Percentiles rank a stretch among this genome's conserved stretches.
Evolutionary conservation across 2,329 filamentous ascomycete genomes (phyloP).

Genomic region (Truncatella angustata): DNA sequence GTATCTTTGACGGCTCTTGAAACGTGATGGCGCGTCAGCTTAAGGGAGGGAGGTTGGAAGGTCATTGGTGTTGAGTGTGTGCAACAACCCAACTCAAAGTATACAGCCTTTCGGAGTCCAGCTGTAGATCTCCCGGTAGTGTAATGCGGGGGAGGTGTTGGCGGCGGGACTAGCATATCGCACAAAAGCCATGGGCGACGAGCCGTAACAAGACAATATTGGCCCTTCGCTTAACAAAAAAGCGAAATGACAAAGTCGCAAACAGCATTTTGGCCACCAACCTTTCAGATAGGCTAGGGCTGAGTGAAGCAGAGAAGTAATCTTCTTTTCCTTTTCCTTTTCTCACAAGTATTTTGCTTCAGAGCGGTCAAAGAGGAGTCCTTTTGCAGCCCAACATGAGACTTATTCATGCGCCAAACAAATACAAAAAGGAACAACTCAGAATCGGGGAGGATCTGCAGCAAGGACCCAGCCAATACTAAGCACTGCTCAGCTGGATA

Average conservation of each 20-base stretch:
- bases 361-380: neutral
- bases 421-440: neutral
- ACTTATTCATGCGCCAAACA: neutral
- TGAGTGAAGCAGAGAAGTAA: neutral
- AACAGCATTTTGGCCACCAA: neutral
- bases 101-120: neutral
- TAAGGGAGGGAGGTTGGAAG: neutral
- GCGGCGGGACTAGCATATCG: neutral
- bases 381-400: neutral
- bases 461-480: neutral
- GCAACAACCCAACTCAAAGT: neutral
- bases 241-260: constrained; percentile 2
- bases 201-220: neutral
- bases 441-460: neutral
- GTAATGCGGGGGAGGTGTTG: neutral
- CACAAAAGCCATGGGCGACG: neutral
- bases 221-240: neutral
- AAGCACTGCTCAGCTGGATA: neutral
- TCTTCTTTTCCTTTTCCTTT: neutral
- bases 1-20: neutral
- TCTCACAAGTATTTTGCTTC: neutral
- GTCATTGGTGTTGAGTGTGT: neutral
- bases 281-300: neutral
- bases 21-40: constrained; percentile 1
- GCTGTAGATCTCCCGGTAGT: neutral